Base-by-base conservation (phyloP, 257 asterid species). In the Solanum dulcamara region DNA sequence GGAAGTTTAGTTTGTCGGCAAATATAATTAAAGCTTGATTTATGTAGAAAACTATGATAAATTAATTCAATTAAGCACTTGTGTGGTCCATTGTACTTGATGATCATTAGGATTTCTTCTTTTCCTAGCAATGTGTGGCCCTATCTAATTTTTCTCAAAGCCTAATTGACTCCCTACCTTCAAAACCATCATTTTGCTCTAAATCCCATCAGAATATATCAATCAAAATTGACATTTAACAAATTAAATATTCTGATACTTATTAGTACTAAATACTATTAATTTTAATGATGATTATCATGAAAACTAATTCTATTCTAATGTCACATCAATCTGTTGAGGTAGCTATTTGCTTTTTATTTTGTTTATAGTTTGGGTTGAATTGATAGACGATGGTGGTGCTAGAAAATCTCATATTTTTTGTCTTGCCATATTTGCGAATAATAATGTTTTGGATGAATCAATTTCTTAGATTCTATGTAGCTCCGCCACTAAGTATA, bases 111-210 rank as follows among this genome's bases (percentile, higher is more conserved):
- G 50, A 26, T n/a, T 60, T 14, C 53, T 79, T 33, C 44, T 13
- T 35, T 81, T 57, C 72, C 84, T 20, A 35, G 13, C 84, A 33
- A 6, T 22, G 84, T 70, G 22, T 53, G 68, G 28, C 51, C 81
- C 83, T 17, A 48, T 20, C 57, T 44, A 15, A 15, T 3, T n/a
- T 22, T 42, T 40, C 48, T 44, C 35, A 55, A 80, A 59, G 60
- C 85, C 72, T 85, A 71, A 62, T 38, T 80, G 44, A 80, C 72
- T 80, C 64, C 35, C 64, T 84, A 68, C 42, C 85, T 40, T 83
- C 77, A 40, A 64, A 7, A 35, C 20, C 53, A 57, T 37, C 85
- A 85, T 85, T 64, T 50, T 79, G 51, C 48, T 42, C 33, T 80
- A 66, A 33, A 44, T 80, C 77, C 13, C 68, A 84, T 84, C 75